These are phyloP conservation scores for Candida dajiaensis DNA, from an alignment of 805 yeast species.

Conservation along the genomic window DNA sequence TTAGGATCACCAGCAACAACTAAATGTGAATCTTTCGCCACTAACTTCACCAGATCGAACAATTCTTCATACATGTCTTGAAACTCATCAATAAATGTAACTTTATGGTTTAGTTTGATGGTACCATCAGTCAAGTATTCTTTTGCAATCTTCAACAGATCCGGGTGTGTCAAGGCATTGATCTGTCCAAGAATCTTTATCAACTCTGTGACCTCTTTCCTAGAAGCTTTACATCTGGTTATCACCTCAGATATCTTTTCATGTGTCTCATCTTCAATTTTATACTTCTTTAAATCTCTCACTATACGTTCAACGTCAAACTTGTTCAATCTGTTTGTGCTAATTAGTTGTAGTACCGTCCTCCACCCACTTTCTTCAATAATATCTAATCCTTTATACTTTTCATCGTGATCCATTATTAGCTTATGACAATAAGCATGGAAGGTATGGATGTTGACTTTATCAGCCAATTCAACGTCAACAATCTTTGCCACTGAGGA, in stretches of 20 bases:
- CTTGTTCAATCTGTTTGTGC: conserved; percentile 8
- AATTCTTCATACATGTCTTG: conserved; percentile 60
- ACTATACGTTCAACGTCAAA: conserved; percentile 5
- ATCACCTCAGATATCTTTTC: background rate
- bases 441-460: conserved; percentile 44
- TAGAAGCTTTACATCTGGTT: background rate
- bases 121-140: conserved; percentile 25
- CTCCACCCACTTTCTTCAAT: conserved; percentile 54
- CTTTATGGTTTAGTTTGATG: conserved; percentile 24
- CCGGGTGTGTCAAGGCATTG: conserved; percentile 17
- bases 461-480: conserved; percentile 29
- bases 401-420: conserved; percentile 31
- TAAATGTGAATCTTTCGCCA: conserved; percentile 41
- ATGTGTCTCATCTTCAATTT: background rate
- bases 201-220: conserved; percentile 1
- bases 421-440: conserved; percentile 55
- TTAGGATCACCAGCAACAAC: conserved; percentile 67
- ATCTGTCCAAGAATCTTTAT: conserved; percentile 9
- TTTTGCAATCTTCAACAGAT: conserved; percentile 25
- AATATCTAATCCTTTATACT: conserved; percentile 28
- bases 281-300: background rate
- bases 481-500: conserved; percentile 26
- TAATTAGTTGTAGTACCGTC: conserved; percentile 32
- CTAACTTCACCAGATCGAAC: conserved; percentile 36
- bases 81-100: conserved; percentile 63